A percentile compares a stretch with the other conserved stretches of the same genome.
Conservation (phyloP, 2,329 filamentous ascomycete genomes). For the Ophiobolus disseminans region DNA sequence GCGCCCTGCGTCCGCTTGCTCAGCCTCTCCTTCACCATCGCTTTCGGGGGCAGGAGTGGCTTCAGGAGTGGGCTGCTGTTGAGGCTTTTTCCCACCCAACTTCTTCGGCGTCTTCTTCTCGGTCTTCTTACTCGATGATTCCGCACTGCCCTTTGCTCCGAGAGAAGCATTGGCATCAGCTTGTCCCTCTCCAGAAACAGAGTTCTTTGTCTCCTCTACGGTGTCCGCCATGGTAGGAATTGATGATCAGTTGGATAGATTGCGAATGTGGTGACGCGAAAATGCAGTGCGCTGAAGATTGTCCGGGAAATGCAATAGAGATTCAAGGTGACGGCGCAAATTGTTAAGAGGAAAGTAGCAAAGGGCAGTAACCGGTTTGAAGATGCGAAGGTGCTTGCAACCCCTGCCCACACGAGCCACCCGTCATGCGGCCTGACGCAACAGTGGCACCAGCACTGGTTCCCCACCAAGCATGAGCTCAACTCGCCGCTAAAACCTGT, state of each 20-base stretch:
- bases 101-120: slow-evolving; percentile 59
- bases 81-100: slow-evolving; percentile 55
- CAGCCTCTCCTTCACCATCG: slow-evolving; percentile 53
- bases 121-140: slow-evolving; percentile 54
- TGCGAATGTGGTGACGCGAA: slow-evolving; percentile 15
- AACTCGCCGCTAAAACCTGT: slow-evolving; percentile 40
- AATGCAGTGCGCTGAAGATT: slow-evolving; percentile 22
- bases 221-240: slow-evolving; percentile 47
- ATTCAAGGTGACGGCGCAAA: slow-evolving; percentile 32
- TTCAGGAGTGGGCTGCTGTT: slow-evolving; percentile 56
- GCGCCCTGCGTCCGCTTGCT: slow-evolving; percentile 51
- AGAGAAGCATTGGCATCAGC: slow-evolving; percentile 46
- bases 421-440: slow-evolving; percentile 48
- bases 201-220: slow-evolving; percentile 47
- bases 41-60: slow-evolving; percentile 56
- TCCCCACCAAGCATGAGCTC: slow-evolving; percentile 30
- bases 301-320: slow-evolving; percentile 20
- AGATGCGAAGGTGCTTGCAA: slow-evolving; percentile 34
- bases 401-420: slow-evolving; percentile 46
- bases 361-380: slow-evolving; percentile 48
- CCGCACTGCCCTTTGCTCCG: slow-evolving; percentile 46
- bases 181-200: slow-evolving; percentile 47
- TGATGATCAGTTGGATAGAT: slow-evolving; percentile 14
- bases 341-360: slow-evolving; percentile 40
- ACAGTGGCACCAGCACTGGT: slow-evolving; percentile 36